These are phyloP conservation scores for Wickerhamiella sorbophila DNA, from an alignment of 805 yeast genomes.

Conservation along the genomic window DNA sequence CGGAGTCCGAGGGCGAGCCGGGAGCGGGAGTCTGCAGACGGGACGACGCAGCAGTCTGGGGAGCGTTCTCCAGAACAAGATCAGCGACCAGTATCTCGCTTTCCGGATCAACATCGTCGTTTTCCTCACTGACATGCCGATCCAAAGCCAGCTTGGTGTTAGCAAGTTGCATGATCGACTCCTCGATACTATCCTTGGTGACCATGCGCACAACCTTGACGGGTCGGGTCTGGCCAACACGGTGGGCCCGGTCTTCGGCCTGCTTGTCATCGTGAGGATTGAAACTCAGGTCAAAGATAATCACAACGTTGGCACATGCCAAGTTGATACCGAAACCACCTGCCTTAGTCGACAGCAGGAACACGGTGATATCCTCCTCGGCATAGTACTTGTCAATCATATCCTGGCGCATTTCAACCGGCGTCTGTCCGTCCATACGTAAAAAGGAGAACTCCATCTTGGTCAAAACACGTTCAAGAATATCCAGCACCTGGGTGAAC, in stretches of 20 bases:
- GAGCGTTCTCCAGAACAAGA: constrained; percentile 20
- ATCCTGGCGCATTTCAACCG: constrained; percentile 86
- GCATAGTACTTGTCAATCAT: constrained; percentile 80
- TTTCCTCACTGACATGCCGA: constrained; percentile 29
- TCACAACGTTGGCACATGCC: constrained; percentile 86
- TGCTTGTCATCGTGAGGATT: constrained; percentile 98
- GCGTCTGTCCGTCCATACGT: constrained; percentile 84
- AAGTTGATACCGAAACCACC: constrained; percentile 98
- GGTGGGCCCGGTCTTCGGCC: constrained; percentile 96
- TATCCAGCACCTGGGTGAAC: constrained; percentile 84
- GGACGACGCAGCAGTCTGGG: constrained; percentile 1
- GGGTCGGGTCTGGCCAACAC: constrained; percentile 85
- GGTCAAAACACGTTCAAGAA: constrained; percentile 62
- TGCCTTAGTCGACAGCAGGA: constrained; percentile 83
- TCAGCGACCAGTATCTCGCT: constrained; percentile 27
- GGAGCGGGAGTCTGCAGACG: constrained; percentile 1
- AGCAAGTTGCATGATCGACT: constrained; percentile 72
- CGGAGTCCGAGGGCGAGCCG: neutral
- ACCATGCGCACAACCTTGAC: constrained; percentile 70
- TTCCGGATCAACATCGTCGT: constrained; percentile 25
- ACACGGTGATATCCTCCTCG: constrained; percentile 68
- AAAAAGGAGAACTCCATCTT: constrained; percentile 53
- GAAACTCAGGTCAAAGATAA: constrained; percentile 85
- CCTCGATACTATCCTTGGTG: constrained; percentile 67
- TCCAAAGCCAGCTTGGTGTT: constrained; percentile 85